Evolutionary conservation across 2,329 filamentous ascomycete genomes (phyloP).

Genomic region (Arthroderma sp.): DNA sequence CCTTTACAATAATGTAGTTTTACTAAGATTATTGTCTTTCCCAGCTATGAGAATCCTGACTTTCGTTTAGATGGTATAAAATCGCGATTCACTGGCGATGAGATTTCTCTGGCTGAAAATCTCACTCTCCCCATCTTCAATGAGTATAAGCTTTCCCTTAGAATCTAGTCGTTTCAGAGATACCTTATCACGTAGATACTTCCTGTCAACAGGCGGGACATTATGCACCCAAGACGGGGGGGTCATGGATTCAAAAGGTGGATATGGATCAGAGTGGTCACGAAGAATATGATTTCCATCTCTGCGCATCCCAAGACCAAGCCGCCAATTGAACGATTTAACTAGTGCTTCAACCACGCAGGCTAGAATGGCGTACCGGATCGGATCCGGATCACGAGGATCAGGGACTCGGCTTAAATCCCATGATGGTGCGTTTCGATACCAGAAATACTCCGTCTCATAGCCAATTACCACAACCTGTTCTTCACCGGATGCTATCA

Average conservation of each 20-base stretch:
- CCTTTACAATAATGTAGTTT: not conserved
- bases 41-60: not conserved
- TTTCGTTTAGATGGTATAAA: conserved; percentile 6
- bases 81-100: conserved; percentile 5
- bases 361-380: conserved; percentile 18
- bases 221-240: conserved; percentile 11
- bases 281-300: conserved; percentile 9
- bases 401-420: conserved; percentile 15
- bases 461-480: conserved; percentile 7
- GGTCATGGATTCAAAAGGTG: conserved; percentile 7
- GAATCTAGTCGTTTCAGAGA: conserved; percentile 12
- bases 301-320: conserved; percentile 13
- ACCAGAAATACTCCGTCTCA: conserved; percentile 17
- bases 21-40: not conserved
- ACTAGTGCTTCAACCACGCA: conserved; percentile 15
- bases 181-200: conserved; percentile 11
- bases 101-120: conserved; percentile 9
- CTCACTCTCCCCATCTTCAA: conserved; percentile 6
- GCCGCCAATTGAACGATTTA: conserved; percentile 15
- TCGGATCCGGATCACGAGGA: conserved; percentile 15
- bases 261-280: conserved; percentile 7
- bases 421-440: conserved; percentile 13
- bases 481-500: conserved; percentile 7
- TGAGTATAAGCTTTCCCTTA: conserved; percentile 16
- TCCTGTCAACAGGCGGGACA: conserved; percentile 9